phyloP scores from a whole-genome alignment of 441 rosid genomes.

The Bocquillonia castaneifolia region DNA sequence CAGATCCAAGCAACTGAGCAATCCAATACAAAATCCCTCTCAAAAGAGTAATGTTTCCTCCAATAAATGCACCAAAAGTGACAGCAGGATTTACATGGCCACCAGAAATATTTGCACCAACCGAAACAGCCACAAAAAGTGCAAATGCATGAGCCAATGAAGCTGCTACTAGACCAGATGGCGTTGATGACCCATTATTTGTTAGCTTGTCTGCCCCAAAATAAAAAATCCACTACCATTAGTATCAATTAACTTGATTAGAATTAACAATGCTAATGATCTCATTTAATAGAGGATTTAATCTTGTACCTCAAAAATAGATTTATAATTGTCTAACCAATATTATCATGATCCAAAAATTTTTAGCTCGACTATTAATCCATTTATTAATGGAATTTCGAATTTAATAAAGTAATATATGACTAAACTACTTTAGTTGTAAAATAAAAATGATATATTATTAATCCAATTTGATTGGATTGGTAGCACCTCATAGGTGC shows the following conservation, averaged over 20 bases:
- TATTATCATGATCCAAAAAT: too few relatives aligned
- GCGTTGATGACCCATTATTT: constrained; percentile 55
- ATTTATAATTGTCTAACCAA: too few relatives aligned
- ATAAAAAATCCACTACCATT: background rate
- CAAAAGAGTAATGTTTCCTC: constrained; percentile 72
- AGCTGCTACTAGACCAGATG: constrained; percentile 69
- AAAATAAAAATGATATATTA: too few relatives aligned
- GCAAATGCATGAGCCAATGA: constrained; percentile 68
- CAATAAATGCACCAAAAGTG: constrained; percentile 72
- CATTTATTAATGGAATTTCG: too few relatives aligned
- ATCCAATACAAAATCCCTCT: constrained; percentile 76
- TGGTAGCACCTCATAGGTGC: too few relatives aligned
- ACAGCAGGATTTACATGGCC: constrained; percentile 87
- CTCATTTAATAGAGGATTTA: too few relatives aligned
- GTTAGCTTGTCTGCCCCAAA: constrained; percentile 56
- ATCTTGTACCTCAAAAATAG: too few relatives aligned
- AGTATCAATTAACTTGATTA: background rate
- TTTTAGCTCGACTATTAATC: too few relatives aligned
- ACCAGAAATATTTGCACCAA: constrained; percentile 74
- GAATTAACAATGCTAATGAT: too few relatives aligned
- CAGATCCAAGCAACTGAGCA: constrained; percentile 71
- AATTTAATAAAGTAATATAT: too few relatives aligned
- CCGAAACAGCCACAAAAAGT: constrained; percentile 74
- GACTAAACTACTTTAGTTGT: too few relatives aligned
- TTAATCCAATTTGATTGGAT: too few relatives aligned